Percentiles rank a stretch among this genome's conserved stretches.
These are phyloP conservation scores for Saccharum spontaneum DNA, from an alignment of 176 grass and related monocot genomes.

Conservation along the genomic window DNA sequence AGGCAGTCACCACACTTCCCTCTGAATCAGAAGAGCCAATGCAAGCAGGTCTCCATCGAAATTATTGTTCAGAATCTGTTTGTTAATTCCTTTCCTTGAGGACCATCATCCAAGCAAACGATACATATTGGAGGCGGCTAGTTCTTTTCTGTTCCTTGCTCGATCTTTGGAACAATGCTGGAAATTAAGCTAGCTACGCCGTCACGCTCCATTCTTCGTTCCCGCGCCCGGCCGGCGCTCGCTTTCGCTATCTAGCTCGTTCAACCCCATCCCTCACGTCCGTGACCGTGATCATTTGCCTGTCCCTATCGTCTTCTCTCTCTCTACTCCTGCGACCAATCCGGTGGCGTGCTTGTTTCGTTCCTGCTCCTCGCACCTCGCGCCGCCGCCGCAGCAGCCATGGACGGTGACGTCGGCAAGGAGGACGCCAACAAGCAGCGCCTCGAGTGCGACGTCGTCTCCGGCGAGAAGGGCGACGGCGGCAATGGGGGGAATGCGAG, in stretches of 20 bases:
- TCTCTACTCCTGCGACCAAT: background rate
- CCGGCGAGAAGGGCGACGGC: background rate
- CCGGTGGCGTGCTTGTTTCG: background rate
- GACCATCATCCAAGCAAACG: no score
- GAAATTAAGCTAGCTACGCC: no score
- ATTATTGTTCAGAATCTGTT: no score
- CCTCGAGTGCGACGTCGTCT: background rate
- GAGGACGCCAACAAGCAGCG: slow-evolving; percentile 5
- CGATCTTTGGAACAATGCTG: no score
- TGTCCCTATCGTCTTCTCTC: background rate
- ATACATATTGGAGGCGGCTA: no score
- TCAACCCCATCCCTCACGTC: no score
- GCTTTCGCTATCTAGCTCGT: background rate
- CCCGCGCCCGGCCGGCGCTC: background rate
- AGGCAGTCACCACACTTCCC: no score
- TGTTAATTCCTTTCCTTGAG: no score
- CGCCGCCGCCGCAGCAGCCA: background rate
- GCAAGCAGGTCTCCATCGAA: no score
- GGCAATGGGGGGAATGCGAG: background rate
- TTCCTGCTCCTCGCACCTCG: background rate
- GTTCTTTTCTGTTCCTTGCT: no score
- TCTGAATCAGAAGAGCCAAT: no score
- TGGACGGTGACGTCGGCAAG: slow-evolving; percentile 12
- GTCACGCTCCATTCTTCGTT: no score
- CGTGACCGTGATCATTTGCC: background rate